Conservation (phyloP, 2,329 filamentous ascomycete genomes). For the Pleurostoma richardsiae region DNA sequence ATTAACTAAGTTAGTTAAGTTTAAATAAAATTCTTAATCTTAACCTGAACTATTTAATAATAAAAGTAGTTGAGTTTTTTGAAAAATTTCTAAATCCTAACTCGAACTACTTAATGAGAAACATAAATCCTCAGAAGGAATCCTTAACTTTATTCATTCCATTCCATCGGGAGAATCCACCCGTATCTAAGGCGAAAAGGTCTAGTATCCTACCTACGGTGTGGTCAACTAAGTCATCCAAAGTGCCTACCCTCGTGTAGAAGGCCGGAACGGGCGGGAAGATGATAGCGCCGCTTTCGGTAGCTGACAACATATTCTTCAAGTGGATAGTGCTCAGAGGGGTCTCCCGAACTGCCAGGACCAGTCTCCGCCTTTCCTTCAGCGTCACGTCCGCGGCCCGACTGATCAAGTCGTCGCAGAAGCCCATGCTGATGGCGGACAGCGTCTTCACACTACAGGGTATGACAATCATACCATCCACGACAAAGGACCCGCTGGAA, state of each 20-base stretch:
- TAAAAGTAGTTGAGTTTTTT: too few species aligned
- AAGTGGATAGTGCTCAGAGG: slow-evolving; percentile 40
- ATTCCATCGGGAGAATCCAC: slow-evolving; percentile 31
- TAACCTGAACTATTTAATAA: too few species aligned
- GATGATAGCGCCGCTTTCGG: slow-evolving; percentile 31
- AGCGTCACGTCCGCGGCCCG: slow-evolving; percentile 39
- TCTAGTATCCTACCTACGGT: slow-evolving; percentile 41
- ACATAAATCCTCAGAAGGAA: too few species aligned
- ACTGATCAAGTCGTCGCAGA: slow-evolving; percentile 37
- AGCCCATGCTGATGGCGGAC: slow-evolving; percentile 31
- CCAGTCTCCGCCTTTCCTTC: slow-evolving; percentile 34
- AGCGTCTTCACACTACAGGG: slow-evolving; percentile 45
- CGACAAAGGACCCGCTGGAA: slow-evolving; percentile 36
- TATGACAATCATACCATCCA: slow-evolving; percentile 41
- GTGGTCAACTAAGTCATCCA: slow-evolving; percentile 37
- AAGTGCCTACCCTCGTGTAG: slow-evolving; percentile 29
- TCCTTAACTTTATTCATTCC: slow-evolving; percentile 13
- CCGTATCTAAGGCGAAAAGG: slow-evolving; percentile 33
- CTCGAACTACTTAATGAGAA: too few species aligned
- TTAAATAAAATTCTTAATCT: too few species aligned
- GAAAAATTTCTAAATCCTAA: too few species aligned
- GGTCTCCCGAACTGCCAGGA: slow-evolving; percentile 36
- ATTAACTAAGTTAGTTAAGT: too few species aligned
- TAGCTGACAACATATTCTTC: slow-evolving; percentile 35
- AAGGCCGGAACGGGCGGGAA: slow-evolving; percentile 38